Evolutionary conservation across 768 basidiomycete species (phyloP).

Genomic region (Hebeloma cylindrosporum): DNA sequence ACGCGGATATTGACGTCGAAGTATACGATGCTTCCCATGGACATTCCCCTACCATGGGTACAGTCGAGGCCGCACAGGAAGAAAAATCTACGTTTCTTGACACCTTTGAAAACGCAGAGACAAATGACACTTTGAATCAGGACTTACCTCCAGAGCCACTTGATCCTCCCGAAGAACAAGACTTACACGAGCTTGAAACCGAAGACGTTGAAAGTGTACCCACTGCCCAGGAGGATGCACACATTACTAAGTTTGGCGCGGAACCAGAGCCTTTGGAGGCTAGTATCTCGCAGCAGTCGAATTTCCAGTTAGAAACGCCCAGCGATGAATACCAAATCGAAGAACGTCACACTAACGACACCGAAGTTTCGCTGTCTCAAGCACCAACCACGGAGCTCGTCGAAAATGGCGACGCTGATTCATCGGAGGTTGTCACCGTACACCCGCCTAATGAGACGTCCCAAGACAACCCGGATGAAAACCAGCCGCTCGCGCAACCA

Average conservation of each 20-base stretch:
- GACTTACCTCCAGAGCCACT: background rate
- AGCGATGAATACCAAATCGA: too few relatives aligned
- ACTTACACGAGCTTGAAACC: background rate
- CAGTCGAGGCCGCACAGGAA: background rate
- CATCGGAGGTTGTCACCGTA: too few relatives aligned
- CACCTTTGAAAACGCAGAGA: conserved; percentile 1
- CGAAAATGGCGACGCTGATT: too few relatives aligned
- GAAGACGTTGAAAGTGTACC: background rate
- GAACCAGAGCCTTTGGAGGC: too few relatives aligned
- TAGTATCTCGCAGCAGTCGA: too few relatives aligned
- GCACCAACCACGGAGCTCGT: too few relatives aligned
- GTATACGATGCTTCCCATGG: conserved; percentile 42
- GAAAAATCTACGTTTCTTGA: background rate
- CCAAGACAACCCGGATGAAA: conserved; percentile 7
- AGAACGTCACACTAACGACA: too few relatives aligned
- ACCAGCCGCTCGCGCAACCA: conserved; percentile 1
- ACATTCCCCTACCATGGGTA: conserved; percentile 11
- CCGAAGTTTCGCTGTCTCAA: too few relatives aligned
- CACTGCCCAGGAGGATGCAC: background rate
- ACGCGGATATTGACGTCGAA: conserved; percentile 53
- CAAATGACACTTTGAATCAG: background rate
- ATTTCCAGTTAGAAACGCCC: too few relatives aligned
- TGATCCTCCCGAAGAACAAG: conserved; percentile 1
- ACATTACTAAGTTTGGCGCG: too few relatives aligned
- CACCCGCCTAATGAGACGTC: too few relatives aligned